Evolutionary conservation across 1,284 basidiomycete species (phyloP).

Genomic region (Cryptococcus sp.): DNA sequence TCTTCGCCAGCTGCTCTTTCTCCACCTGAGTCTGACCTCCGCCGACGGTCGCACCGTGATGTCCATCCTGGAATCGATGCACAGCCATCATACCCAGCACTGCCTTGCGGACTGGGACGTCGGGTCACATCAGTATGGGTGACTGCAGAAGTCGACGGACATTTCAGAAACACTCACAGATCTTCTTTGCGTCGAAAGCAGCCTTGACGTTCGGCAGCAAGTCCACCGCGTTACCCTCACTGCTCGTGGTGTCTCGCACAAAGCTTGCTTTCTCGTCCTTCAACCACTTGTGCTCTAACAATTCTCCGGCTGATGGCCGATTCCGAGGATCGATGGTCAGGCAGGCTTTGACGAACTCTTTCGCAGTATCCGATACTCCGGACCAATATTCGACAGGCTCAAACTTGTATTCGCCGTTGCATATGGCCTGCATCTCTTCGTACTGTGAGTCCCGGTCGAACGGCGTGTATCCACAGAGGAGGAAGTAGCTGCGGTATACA

Average conservation of each 20-base stretch:
- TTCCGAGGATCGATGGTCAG: slow-evolving; percentile 77
- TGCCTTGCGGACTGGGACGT: slow-evolving; percentile 72
- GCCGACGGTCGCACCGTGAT: slow-evolving; percentile 56
- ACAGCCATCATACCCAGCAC: slow-evolving; percentile 82
- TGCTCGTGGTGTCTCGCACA: slow-evolving; percentile 64
- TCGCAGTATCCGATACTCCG: slow-evolving; percentile 77
- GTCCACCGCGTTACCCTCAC: slow-evolving; percentile 69
- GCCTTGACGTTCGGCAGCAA: slow-evolving; percentile 84
- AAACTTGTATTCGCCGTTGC: slow-evolving; percentile 86
- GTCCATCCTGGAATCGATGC: slow-evolving; percentile 64
- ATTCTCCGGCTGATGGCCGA: slow-evolving; percentile 73
- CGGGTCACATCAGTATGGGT: background rate
- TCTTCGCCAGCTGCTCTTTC: slow-evolving; percentile 61
- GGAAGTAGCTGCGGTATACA: slow-evolving; percentile 65
- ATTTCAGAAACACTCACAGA: slow-evolving; percentile 63
- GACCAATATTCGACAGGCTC: slow-evolving; percentile 87
- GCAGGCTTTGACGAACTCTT: slow-evolving; percentile 76
- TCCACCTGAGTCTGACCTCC: slow-evolving; percentile 56
- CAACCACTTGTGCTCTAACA: slow-evolving; percentile 79
- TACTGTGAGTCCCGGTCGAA: slow-evolving; percentile 88
- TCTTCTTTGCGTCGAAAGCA: slow-evolving; percentile 81
- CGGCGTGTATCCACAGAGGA: slow-evolving; percentile 91
- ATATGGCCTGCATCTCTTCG: slow-evolving; percentile 89
- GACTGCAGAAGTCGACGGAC: background rate
- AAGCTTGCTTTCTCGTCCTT: slow-evolving; percentile 33